Percentiles rank a stretch among this genome's conserved stretches.
These are phyloP conservation scores for Aureobasidium uvarum DNA, from an alignment of 2,329 filamentous ascomycete genomes.

Conservation along the genomic window DNA sequence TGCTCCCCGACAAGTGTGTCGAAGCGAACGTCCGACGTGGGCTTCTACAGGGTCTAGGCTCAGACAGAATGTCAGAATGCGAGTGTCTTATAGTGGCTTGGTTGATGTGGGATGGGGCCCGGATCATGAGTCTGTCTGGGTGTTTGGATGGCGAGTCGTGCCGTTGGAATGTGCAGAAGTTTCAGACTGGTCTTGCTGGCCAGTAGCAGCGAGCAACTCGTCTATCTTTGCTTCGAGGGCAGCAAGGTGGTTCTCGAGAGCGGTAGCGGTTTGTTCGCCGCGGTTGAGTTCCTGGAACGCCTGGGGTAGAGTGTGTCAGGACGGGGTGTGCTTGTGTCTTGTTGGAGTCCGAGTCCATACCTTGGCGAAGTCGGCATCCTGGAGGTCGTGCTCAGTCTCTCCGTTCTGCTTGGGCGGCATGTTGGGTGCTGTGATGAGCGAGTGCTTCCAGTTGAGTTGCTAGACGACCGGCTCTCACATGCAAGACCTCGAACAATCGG, in stretches of 20 bases:
- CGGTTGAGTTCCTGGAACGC: constrained; percentile 53
- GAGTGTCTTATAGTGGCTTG: neutral
- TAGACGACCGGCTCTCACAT: neutral
- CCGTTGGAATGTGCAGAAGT: neutral
- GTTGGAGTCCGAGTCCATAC: constrained; percentile 1
- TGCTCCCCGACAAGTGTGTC: neutral
- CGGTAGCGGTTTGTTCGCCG: constrained; percentile 56
- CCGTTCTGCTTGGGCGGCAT: constrained; percentile 20
- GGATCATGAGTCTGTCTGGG: neutral
- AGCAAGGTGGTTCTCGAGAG: constrained; percentile 55
- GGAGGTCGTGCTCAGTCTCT: neutral
- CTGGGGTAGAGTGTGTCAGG: constrained; percentile 35
- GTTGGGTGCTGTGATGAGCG: neutral
- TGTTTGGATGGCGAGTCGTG: neutral
- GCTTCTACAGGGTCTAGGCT: neutral
- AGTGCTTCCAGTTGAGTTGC: neutral
- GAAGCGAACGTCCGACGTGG: no score
- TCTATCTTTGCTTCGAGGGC: constrained; percentile 57
- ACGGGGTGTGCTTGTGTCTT: neutral
- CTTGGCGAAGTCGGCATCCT: constrained; percentile 31
- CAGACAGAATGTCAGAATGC: neutral
- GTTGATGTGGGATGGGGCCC: neutral
- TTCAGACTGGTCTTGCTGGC: constrained; percentile 35
- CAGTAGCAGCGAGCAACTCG: constrained; percentile 51
- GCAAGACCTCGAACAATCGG: neutral